A percentile compares a stretch with the other conserved stretches of the same genome.
Conservation (phyloP, 202 grass and related monocot genomes). For the Carex arenaria region DNA sequence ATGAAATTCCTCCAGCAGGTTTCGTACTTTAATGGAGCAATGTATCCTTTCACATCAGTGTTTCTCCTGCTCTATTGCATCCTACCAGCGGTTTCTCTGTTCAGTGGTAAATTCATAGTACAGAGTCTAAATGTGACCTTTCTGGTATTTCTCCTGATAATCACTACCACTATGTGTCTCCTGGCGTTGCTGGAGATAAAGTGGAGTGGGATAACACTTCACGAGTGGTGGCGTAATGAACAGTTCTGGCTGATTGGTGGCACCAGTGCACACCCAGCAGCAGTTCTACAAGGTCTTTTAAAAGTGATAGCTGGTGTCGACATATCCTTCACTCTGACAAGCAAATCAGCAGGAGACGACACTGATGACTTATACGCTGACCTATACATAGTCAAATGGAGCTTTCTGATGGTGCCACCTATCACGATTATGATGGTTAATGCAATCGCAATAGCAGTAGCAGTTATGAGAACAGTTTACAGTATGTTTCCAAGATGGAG, state of each 20-base stretch:
- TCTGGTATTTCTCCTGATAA: constrained; percentile 58
- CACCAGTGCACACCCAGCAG: constrained; percentile 75
- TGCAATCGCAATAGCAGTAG: constrained; percentile 53
- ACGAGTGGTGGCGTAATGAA: constrained; percentile 98
- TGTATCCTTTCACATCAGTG: constrained; percentile 90
- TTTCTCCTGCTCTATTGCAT: constrained; percentile 89
- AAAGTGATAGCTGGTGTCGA: constrained; percentile 92
- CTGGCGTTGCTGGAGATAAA: constrained; percentile 88
- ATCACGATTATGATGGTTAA: constrained; percentile 98
- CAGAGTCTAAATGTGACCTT: constrained; percentile 64
- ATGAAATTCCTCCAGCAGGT: constrained; percentile 92
- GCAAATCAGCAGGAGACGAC: constrained; percentile 41
- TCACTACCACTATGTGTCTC: constrained; percentile 73
- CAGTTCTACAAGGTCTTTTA: constrained; percentile 78
- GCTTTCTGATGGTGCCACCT: constrained; percentile 85
- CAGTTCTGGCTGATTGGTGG: constrained; percentile 98
- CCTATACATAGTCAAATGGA: constrained; percentile 78
- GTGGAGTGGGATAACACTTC: constrained; percentile 89
- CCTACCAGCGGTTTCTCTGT: constrained; percentile 78
- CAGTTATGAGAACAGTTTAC: constrained; percentile 67
- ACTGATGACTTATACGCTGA: constrained; percentile 59
- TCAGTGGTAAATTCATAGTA: constrained; percentile 88
- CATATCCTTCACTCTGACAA: constrained; percentile 87
- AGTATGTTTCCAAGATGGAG: constrained; percentile 90
- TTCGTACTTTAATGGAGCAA: constrained; percentile 84